Evolutionary conservation across 2,329 filamentous ascomycete genomes (phyloP).

Genomic region (Fusarium pseudoanthophilum): DNA sequence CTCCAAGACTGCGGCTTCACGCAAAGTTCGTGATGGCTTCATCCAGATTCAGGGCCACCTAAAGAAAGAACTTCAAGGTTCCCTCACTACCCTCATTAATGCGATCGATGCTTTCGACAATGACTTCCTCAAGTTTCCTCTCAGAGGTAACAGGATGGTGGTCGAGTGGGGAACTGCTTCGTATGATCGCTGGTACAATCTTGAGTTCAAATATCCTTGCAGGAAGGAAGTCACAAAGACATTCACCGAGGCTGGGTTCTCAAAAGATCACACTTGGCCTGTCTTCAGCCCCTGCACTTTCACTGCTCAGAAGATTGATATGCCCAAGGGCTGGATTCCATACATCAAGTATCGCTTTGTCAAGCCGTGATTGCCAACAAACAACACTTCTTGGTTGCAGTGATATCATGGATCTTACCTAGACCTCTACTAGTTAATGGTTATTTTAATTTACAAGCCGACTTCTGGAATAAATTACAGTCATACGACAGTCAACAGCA

Average conservation of each 20-base stretch:
- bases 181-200: constrained; percentile 22
- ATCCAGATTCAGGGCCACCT: constrained; percentile 10
- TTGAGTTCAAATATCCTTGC: constrained; percentile 33
- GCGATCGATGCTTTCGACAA: constrained; percentile 13
- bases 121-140: constrained; percentile 22
- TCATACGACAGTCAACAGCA: no score
- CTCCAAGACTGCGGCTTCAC: constrained; percentile 12
- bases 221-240: constrained; percentile 13
- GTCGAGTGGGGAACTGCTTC: constrained; percentile 16
- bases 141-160: constrained; percentile 21
- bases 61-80: constrained; percentile 4
- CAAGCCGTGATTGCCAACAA: not conserved
- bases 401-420: not conserved
- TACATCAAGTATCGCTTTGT: constrained; percentile 34
- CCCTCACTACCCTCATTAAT: not conserved
- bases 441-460: not conserved
- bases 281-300: constrained; percentile 24
- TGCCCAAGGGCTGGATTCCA: constrained; percentile 27
- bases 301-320: constrained; percentile 15
- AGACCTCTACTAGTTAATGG: not conserved
- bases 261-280: constrained; percentile 18
- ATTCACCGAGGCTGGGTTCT: constrained; percentile 13
- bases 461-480: not conserved
- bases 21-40: constrained; percentile 30
- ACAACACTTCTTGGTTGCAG: no score